phyloP scores from a whole-genome alignment of 2,329 filamentous ascomycete species.

The Furcasterigmium sp. region DNA sequence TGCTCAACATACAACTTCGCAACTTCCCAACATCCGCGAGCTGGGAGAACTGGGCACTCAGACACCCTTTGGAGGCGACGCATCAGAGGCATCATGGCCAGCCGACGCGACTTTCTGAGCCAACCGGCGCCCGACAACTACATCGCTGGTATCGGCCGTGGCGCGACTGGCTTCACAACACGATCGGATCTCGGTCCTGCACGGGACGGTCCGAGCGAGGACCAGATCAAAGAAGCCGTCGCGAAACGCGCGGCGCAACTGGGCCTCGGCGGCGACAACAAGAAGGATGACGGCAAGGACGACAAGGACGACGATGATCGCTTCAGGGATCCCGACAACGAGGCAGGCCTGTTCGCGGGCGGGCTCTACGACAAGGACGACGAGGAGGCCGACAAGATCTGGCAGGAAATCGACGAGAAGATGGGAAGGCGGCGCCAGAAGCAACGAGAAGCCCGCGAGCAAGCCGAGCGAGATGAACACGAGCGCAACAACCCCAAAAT shows the following conservation, averaged over 20 bases:
- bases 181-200: conserved; percentile 94
- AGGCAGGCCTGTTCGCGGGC: conserved; percentile 90
- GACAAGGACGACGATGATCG: conserved; percentile 73
- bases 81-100: conserved; percentile 37
- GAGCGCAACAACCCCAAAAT: conserved; percentile 98
- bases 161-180: conserved; percentile 96
- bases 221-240: conserved; percentile 96
- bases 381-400: conserved; percentile 95
- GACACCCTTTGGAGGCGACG: no score
- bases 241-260: conserved; percentile 87
- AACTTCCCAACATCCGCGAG: not conserved
- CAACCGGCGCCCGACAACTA: conserved; percentile 84
- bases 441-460: conserved; percentile 92
- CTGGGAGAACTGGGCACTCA: no score
- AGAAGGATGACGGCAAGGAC: conserved; percentile 65
- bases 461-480: conserved; percentile 88
- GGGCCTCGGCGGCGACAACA: conserved; percentile 61
- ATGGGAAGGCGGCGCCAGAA: conserved; percentile 87
- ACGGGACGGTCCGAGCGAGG: conserved; percentile 89
- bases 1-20: conserved; percentile 1
- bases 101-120: conserved; percentile 78
- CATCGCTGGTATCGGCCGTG: conserved; percentile 93
- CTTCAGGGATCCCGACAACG: conserved; percentile 95
- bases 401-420: conserved; percentile 91
- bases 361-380: conserved; percentile 97